Conservation (phyloP, 805 yeast species). For the Nakazawaea sp. region DNA sequence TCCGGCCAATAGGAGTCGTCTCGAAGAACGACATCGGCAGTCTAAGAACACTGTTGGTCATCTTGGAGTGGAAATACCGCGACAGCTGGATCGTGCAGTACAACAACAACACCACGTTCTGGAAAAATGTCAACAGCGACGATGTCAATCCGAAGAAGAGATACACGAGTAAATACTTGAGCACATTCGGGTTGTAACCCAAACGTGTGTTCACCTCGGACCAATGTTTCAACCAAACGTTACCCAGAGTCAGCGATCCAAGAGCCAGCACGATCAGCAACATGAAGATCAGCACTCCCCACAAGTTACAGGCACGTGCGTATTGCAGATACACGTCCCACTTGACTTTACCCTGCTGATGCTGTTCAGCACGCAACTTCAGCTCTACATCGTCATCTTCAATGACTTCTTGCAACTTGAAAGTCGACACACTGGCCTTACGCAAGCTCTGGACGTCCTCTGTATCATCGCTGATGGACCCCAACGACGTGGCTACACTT, state of each 20-base stretch:
- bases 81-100: constrained; percentile 45
- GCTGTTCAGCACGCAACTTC: constrained; percentile 55
- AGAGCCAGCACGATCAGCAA: constrained; percentile 49
- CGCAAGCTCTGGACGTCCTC: constrained; percentile 37
- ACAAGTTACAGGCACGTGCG: constrained; percentile 80
- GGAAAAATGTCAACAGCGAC: constrained; percentile 53
- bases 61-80: constrained; percentile 35
- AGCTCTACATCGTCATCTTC: constrained; percentile 31
- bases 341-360: constrained; percentile 91
- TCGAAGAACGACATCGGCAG: constrained; percentile 87
- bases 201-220: constrained; percentile 69
- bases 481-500: constrained; percentile 14
- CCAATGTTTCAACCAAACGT: constrained; percentile 67
- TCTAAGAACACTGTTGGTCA: constrained; percentile 50
- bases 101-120: constrained; percentile 68
- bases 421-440: constrained; percentile 57
- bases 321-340: constrained; percentile 80
- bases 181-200: constrained; percentile 70
- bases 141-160: constrained; percentile 66
- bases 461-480: constrained; percentile 20
- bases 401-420: constrained; percentile 31
- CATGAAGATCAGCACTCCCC: constrained; percentile 53
- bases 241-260: constrained; percentile 35
- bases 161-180: constrained; percentile 68
- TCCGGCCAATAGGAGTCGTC: constrained; percentile 81